Percentiles rank a stretch among this genome's conserved stretches.
Evolutionary conservation across 495 filamentous ascomycete species (phyloP).

Genomic region (Xylaria venustula): DNA sequence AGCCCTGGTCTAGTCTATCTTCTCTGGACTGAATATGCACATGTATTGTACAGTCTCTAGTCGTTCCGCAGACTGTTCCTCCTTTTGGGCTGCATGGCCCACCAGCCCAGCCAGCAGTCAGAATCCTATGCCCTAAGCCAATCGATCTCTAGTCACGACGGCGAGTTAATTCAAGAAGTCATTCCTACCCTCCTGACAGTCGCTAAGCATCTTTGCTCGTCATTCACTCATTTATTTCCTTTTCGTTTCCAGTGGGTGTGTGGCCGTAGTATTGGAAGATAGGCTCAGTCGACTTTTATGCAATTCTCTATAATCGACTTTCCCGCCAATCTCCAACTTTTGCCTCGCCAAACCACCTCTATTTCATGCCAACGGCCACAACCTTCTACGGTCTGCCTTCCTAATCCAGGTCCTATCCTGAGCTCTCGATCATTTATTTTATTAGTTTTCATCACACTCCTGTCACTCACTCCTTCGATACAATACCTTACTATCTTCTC

Average conservation of each 20-base stretch:
- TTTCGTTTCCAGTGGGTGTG: conserved; percentile 21
- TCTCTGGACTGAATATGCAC: not conserved
- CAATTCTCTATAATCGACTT: conserved; percentile 22
- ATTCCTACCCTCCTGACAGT: conserved; percentile 20
- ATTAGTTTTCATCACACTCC: conserved; percentile 18
- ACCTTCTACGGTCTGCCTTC: conserved; percentile 18
- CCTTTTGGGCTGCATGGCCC: conserved; percentile 32
- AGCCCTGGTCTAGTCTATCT: conserved; percentile 22
- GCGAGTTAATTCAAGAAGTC: conserved; percentile 28
- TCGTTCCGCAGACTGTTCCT: conserved; percentile 16
- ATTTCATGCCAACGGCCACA: conserved; percentile 23
- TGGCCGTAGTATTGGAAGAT: conserved; percentile 27
- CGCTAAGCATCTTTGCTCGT: conserved; percentile 21
- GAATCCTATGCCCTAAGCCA: conserved; percentile 28
- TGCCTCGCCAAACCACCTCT: conserved; percentile 19
- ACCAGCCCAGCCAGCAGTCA: conserved; percentile 22
- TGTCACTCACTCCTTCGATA: too few species aligned
- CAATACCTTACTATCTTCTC: too few species aligned
- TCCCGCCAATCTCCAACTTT: conserved; percentile 20
- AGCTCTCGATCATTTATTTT: conserved; percentile 22
- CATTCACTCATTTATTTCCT: conserved; percentile 26
- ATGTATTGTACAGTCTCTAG: not conserved
- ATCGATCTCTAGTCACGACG: conserved; percentile 27
- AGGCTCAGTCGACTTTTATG: conserved; percentile 17
- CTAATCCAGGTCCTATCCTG: conserved; percentile 20